phyloP scores from a whole-genome alignment of 2,329 filamentous ascomycete genomes.

The Colletotrichum cereale region DNA sequence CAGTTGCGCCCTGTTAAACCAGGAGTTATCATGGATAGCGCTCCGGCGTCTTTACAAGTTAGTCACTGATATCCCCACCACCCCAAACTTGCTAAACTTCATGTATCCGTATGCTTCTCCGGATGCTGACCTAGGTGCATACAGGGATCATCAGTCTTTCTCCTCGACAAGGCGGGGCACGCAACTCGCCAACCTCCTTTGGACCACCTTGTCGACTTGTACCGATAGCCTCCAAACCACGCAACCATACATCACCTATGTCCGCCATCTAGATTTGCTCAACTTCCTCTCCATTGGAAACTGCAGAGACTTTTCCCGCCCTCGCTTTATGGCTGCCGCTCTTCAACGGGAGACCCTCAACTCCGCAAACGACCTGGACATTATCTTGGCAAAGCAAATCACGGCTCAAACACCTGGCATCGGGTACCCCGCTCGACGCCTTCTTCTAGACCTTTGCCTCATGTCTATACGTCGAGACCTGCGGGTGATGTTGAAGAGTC shows the following conservation, averaged over 20 bases:
- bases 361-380: not conserved
- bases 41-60: slow-evolving; percentile 17
- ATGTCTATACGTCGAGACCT: not conserved
- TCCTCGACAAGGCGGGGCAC: not conserved
- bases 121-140: not conserved
- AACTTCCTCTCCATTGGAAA: not conserved
- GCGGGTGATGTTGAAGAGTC: not conserved
- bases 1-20: slow-evolving; percentile 1
- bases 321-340: not conserved
- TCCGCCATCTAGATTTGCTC: not conserved
- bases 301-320: not conserved
- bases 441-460: not conserved
- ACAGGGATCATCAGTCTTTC: not conserved
- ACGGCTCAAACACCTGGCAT: not conserved
- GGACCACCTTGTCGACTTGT: not conserved
- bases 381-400: not conserved
- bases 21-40: not conserved
- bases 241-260: not conserved
- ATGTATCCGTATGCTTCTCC: not conserved
- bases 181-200: not conserved
- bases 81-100: not conserved
- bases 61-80: not conserved
- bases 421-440: not conserved
- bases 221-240: not conserved
- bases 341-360: not conserved